phyloP scores from a whole-genome alignment of 495 filamentous ascomycete genomes.

The Penicillium parvum region DNA sequence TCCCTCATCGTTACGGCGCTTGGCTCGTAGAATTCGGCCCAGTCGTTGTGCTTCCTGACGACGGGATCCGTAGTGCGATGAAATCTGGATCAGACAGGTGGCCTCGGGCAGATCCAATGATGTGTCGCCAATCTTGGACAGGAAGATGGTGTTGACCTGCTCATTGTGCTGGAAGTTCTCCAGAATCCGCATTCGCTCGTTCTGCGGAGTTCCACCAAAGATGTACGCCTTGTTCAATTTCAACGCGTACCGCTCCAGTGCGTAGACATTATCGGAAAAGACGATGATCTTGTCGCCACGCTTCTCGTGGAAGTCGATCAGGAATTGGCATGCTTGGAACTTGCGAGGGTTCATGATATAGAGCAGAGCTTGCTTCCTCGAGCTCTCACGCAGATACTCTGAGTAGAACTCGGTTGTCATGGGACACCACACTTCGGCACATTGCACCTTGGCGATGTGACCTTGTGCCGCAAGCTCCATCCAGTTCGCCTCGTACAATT shows the following conservation, averaged over 20 bases:
- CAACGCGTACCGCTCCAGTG: conserved; percentile 77
- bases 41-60: conserved; percentile 95
- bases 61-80: conserved; percentile 95
- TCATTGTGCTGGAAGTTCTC: conserved; percentile 97
- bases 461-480: conserved; percentile 97
- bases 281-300: conserved; percentile 98
- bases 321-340: conserved; percentile 93
- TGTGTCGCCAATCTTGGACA: conserved; percentile 97
- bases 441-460: conserved; percentile 96
- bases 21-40: conserved; percentile 91
- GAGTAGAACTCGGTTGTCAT: conserved; percentile 99
- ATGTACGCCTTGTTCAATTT: conserved; percentile 89
- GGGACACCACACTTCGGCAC: conserved; percentile 97
- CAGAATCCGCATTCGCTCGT: conserved; percentile 82
- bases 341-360: conserved; percentile 98
- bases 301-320: conserved; percentile 96
- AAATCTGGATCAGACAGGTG: conserved; percentile 97
- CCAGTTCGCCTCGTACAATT: conserved; percentile 98
- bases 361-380: conserved; percentile 65
- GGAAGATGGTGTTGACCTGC: conserved; percentile 89
- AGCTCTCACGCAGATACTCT: conserved; percentile 77
- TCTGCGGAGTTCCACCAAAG: conserved; percentile 82
- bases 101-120: conserved; percentile 95
- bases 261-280: conserved; percentile 97
- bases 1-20: conserved; percentile 94